Conservation (phyloP, 1,284 basidiomycete species). For the Irpex sp. region DNA sequence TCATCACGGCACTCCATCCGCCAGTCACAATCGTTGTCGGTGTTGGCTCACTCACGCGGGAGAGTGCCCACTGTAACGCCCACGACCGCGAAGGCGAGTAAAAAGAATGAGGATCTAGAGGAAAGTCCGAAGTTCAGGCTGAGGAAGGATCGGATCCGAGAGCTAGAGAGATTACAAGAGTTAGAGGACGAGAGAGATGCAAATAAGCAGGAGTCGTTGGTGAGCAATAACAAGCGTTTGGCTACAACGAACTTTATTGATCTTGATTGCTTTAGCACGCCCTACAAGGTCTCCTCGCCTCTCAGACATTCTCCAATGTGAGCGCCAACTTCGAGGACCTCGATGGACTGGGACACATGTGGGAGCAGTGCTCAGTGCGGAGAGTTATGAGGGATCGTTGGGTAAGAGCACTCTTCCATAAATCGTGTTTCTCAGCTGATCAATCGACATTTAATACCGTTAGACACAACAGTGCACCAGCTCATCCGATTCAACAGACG, state of each 20-base stretch:
- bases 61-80: neutral
- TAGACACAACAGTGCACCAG: too few relatives aligned
- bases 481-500: neutral
- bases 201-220: neutral
- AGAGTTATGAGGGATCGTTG: neutral
- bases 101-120: neutral
- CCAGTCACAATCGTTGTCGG: neutral
- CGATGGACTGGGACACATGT: neutral
- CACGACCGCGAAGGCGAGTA: neutral
- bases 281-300: neutral
- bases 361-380: neutral
- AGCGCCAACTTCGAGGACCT: neutral
- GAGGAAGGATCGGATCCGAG: neutral
- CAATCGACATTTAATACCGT: too few relatives aligned
- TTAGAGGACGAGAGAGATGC: slow-evolving; percentile 3
- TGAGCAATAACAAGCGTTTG: neutral
- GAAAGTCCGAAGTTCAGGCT: slow-evolving; percentile 8
- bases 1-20: neutral
- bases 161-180: slow-evolving; percentile 8
- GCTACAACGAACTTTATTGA: neutral
- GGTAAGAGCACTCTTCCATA: neutral
- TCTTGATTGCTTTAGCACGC: neutral
- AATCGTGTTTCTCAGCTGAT: neutral
- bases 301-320: neutral
- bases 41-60: neutral